Base-by-base conservation (phyloP, 1,284 basidiomycete species). In the Trametes hirsuta region DNA sequence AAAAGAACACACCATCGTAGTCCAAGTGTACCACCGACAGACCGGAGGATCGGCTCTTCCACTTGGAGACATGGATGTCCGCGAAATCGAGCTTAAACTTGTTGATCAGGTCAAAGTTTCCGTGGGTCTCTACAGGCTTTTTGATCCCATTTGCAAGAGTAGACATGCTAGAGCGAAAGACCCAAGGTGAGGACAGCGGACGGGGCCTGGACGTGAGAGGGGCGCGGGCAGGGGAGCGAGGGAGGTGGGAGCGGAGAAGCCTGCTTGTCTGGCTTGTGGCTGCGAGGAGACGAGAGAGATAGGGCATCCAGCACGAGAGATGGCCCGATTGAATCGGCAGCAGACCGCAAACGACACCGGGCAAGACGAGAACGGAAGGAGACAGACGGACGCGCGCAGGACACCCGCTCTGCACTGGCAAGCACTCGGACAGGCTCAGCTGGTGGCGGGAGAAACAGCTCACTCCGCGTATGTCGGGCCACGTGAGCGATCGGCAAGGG, bases 71-170 rank as follows among this genome's bases (percentile, higher is more conserved):
- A 35, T 81, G 77, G 59, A 94, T 85, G 66, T 93, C 90, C 3
- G 89, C 87, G 65, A 87, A 93, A 67, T 87, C 85, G 39, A 94
- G 78, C 67, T 88, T 84, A 68, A 93, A 75, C 36, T 82, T 80
- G 69, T 86, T 87, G 64, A 94, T 75, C 40, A 94, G 83, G 72
- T 94, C 90, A 69, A 94, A 95, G 71, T 94, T 93, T 54, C 86
- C 91, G 66, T 81, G 83, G 12, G 72, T 75, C 66, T 82, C 76
- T 44, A 49, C 30, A 30, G 49, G 34, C n/a, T 40, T 49, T 22
- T 58, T 62, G 36, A 49, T 22, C 11, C 61, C 66, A 47, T 67
- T 66, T 8, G 50, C 59, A 39, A 53, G 24, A 15, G 63, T 15
- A 50, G 69, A 48, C 70, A 72, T 71, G 53, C 65, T 66, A 54